Evolutionary conservation across 257 asterid species (phyloP).

Genomic region (Euphrasia confusa): DNA sequence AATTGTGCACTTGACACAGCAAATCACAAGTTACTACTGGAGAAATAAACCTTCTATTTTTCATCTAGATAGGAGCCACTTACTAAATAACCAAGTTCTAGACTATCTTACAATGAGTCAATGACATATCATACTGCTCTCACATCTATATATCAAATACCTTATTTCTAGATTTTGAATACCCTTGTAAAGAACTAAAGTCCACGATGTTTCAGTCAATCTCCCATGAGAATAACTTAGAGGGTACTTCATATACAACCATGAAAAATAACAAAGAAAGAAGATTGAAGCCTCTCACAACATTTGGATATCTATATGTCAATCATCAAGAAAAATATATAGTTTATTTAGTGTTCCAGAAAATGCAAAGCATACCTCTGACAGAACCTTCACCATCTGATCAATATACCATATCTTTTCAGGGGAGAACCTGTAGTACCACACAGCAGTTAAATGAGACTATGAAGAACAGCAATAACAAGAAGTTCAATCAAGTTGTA

Average conservation of each 20-base stretch:
- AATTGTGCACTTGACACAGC: background rate
- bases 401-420: conserved; percentile 93
- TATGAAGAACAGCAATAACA: conserved; percentile 23
- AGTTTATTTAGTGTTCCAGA: conserved; percentile 8
- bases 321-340: conserved; percentile 22
- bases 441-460: conserved; percentile 30
- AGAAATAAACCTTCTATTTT: conserved; percentile 1
- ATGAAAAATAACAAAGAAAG: conserved; percentile 2
- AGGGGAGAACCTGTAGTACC: conserved; percentile 75
- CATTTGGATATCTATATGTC: conserved; percentile 15
- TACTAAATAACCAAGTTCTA: conserved; percentile 14
- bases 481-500: conserved; percentile 18
- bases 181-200: background rate
- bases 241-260: conserved; percentile 10
- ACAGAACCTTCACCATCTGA: conserved; percentile 92
- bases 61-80: conserved; percentile 18
- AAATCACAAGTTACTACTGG: conserved; percentile 15
- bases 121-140: conserved; percentile 13
- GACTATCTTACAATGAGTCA: conserved; percentile 12
- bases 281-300: conserved; percentile 17
- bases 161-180: background rate
- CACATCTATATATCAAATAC: background rate
- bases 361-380: conserved; percentile 55
- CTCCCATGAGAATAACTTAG: background rate
- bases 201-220: conserved; percentile 10